phyloP scores from a whole-genome alignment of 2,329 filamentous ascomycete genomes.

The Pseudogymnoascus sp. region DNA sequence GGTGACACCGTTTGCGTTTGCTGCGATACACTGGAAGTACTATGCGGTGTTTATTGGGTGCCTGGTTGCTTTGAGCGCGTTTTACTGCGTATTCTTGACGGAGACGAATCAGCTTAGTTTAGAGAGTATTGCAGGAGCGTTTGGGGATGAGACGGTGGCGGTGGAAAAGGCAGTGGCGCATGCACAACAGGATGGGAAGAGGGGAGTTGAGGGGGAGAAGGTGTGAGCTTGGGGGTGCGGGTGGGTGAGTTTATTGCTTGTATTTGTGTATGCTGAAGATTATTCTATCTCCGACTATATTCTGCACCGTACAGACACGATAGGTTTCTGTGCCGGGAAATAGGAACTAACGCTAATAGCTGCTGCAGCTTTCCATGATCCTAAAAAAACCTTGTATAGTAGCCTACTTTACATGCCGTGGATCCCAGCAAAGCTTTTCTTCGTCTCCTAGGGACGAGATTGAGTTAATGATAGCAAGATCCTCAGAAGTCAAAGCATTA shows the following conservation, averaged over 20 bases:
- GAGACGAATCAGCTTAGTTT: conserved; percentile 30
- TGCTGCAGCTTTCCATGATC: too few relatives aligned
- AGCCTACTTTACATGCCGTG: too few relatives aligned
- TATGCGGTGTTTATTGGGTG: conserved; percentile 30
- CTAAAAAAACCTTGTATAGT: too few relatives aligned
- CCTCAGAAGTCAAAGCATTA: too few relatives aligned
- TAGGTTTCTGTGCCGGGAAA: too few relatives aligned
- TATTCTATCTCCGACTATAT: too few relatives aligned
- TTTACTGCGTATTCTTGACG: conserved; percentile 31
- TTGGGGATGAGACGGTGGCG: conserved; percentile 27
- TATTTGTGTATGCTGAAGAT: background rate
- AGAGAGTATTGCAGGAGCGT: conserved; percentile 29
- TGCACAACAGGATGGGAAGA: background rate
- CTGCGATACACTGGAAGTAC: conserved; percentile 27
- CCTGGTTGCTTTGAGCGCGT: conserved; percentile 25
- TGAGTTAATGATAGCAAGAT: too few relatives aligned
- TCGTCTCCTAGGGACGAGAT: too few relatives aligned
- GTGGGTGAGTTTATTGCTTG: background rate
- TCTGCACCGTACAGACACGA: too few relatives aligned
- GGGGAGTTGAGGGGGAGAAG: background rate
- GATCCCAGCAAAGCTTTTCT: too few relatives aligned
- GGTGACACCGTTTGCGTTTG: conserved; percentile 25
- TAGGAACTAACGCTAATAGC: too few relatives aligned
- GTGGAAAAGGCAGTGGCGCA: background rate
- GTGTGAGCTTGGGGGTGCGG: background rate